Conservation (phyloP, 2,329 filamentous ascomycete species). For the Beauveria sp. region DNA sequence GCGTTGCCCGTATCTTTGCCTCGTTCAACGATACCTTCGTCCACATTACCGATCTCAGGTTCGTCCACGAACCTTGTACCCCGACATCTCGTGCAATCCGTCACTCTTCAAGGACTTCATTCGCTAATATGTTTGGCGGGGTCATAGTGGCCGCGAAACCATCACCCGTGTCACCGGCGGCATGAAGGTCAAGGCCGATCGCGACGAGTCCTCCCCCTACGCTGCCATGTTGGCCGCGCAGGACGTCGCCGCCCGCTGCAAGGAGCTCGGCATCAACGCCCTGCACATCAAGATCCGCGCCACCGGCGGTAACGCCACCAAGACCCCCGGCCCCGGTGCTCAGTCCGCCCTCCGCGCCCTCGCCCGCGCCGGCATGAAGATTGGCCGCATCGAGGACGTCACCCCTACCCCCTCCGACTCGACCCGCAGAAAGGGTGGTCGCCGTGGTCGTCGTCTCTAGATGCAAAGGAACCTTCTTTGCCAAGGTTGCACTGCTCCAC, state of each 20-base stretch:
- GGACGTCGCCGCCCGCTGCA: conserved; percentile 84
- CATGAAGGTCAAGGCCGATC: conserved; percentile 99
- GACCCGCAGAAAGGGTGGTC: conserved; percentile 99
- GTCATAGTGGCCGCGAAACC: conserved; percentile 90
- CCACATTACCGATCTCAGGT: conserved; percentile 98
- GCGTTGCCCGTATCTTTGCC: conserved; percentile 93
- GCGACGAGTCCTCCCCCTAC: conserved; percentile 99
- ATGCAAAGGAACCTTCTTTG: background rate
- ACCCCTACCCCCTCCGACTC: conserved; percentile 98
- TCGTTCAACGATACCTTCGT: conserved; percentile 93
- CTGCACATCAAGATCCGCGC: conserved; percentile 99
- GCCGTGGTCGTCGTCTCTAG: conserved; percentile 99
- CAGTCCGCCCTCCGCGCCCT: conserved; percentile 98
- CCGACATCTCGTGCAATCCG: no score
- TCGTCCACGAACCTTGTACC: conserved; percentile 30
- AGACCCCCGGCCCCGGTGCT: conserved; percentile 98
- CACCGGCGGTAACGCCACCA: conserved; percentile 99
- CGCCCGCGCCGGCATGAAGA: conserved; percentile 99
- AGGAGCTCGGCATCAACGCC: conserved; percentile 70
- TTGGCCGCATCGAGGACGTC: conserved; percentile 98
- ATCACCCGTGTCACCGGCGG: conserved; percentile 99
- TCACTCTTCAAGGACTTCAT: background rate
- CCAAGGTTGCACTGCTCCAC: conserved; percentile 1
- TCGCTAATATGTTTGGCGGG: conserved; percentile 21
- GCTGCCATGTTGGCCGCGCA: conserved; percentile 99